phyloP scores from a whole-genome alignment of 495 filamentous ascomycete genomes.

The Tuber calosporum region DNA sequence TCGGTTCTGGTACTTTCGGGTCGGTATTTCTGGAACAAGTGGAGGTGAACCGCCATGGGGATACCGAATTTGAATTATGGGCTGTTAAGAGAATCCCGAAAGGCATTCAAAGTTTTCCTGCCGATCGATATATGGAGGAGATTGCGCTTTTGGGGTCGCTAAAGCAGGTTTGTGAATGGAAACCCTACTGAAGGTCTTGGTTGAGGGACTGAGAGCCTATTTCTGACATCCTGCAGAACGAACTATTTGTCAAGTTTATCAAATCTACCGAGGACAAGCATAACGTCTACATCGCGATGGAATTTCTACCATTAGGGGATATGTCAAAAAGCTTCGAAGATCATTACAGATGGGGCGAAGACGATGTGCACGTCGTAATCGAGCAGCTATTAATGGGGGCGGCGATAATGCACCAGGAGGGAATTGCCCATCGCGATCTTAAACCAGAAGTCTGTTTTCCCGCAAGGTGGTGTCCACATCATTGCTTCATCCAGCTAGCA shows the following conservation, averaged over 20 bases:
- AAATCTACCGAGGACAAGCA: neutral
- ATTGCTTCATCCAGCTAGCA: neutral
- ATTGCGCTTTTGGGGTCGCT: neutral
- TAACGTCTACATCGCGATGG: slow-evolving; percentile 6
- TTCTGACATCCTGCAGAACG: neutral
- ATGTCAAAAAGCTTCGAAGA: neutral
- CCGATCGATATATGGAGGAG: neutral
- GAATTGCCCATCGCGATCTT: slow-evolving; percentile 5
- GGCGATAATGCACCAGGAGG: neutral
- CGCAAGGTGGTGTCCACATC: neutral
- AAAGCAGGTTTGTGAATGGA: neutral
- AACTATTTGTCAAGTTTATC: neutral
- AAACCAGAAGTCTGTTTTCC: slow-evolving; percentile 7
- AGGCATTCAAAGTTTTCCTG: neutral
- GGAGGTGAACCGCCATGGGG: neutral
- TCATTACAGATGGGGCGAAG: neutral
- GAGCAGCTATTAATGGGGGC: slow-evolving; percentile 8
- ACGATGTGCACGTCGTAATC: neutral
- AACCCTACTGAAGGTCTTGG: neutral
- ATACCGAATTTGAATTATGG: neutral
- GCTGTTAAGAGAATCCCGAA: neutral
- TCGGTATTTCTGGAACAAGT: neutral
- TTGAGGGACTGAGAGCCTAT: neutral
- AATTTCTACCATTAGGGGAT: neutral
- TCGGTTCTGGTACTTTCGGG: neutral